Percentiles rank a stretch among this genome's conserved stretches.
Conservation (phyloP, 2,329 filamentous ascomycete species). For the Karstenula rhodostoma region DNA sequence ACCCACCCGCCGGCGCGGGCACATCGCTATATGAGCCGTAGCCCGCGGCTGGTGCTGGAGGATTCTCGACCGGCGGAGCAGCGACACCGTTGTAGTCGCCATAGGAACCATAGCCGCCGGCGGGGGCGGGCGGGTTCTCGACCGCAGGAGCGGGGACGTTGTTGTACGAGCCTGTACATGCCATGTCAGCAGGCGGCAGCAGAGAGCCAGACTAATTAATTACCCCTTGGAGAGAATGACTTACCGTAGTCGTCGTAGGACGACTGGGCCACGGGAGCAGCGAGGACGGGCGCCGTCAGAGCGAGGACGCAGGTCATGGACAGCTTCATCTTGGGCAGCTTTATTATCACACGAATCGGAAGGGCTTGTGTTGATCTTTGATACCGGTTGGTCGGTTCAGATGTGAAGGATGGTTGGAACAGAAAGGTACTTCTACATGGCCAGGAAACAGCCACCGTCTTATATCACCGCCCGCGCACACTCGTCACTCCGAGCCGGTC, state of each 20-base stretch:
- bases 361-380: too few relatives aligned
- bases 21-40: slow-evolving; percentile 26
- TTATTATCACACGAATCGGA: not conserved
- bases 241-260: slow-evolving; percentile 27
- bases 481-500: too few relatives aligned
- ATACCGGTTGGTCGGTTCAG: too few relatives aligned
- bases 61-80: slow-evolving; percentile 1
- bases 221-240: slow-evolving; percentile 4
- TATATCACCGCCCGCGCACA: too few relatives aligned
- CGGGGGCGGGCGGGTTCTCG: not conserved
- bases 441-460: too few relatives aligned
- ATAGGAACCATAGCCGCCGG: not conserved
- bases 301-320: slow-evolving; percentile 27
- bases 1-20: not conserved
- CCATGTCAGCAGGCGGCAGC: too few relatives aligned
- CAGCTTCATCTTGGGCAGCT: slow-evolving; percentile 28
- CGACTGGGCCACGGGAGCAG: slow-evolving; percentile 28
- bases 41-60: slow-evolving; percentile 14
- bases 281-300: slow-evolving; percentile 28
- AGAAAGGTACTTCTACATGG: too few relatives aligned
- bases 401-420: too few relatives aligned
- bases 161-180: not conserved
- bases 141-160: not conserved
- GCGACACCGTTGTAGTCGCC: not conserved
- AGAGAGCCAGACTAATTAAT: too few relatives aligned